phyloP scores from a whole-genome alignment of 768 basidiomycete genomes.

The Cyathus striatus region DNA sequence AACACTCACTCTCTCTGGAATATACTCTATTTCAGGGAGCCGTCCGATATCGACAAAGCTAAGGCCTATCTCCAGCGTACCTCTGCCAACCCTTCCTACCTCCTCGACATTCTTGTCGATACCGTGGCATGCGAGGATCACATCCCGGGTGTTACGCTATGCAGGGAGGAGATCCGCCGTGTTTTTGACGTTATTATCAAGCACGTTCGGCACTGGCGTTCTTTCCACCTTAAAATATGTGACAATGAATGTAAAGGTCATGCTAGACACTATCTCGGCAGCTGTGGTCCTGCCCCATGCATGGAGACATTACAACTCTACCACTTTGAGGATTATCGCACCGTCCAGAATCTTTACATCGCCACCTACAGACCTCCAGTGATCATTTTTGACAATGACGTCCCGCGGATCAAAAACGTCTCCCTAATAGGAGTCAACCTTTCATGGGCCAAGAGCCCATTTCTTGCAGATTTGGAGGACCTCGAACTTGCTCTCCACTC shows the following conservation, averaged over 20 bases:
- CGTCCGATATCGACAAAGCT: slow-evolving; percentile 44
- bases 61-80: slow-evolving; percentile 36
- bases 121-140: slow-evolving; percentile 47
- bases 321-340: slow-evolving; percentile 56
- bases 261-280: slow-evolving; percentile 44
- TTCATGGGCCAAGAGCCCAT: slow-evolving; percentile 48
- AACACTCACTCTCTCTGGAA: slow-evolving; percentile 50
- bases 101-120: slow-evolving; percentile 54
- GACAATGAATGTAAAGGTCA: slow-evolving; percentile 53
- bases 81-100: slow-evolving; percentile 15
- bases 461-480: slow-evolving; percentile 40
- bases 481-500: slow-evolving; percentile 59
- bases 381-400: slow-evolving; percentile 45
- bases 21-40: slow-evolving; percentile 47
- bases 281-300: slow-evolving; percentile 47
- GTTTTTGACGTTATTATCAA: slow-evolving; percentile 41
- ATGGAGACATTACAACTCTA: slow-evolving; percentile 60
- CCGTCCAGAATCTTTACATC: slow-evolving; percentile 42
- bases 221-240: slow-evolving; percentile 56
- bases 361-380: slow-evolving; percentile 59
- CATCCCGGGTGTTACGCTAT: slow-evolving; percentile 46
- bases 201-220: slow-evolving; percentile 48
- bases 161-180: slow-evolving; percentile 38
- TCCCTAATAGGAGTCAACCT: slow-evolving; percentile 65
- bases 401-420: slow-evolving; percentile 49